Conservation (phyloP, 148 eudicot species). For the Cornus kousa region DNA sequence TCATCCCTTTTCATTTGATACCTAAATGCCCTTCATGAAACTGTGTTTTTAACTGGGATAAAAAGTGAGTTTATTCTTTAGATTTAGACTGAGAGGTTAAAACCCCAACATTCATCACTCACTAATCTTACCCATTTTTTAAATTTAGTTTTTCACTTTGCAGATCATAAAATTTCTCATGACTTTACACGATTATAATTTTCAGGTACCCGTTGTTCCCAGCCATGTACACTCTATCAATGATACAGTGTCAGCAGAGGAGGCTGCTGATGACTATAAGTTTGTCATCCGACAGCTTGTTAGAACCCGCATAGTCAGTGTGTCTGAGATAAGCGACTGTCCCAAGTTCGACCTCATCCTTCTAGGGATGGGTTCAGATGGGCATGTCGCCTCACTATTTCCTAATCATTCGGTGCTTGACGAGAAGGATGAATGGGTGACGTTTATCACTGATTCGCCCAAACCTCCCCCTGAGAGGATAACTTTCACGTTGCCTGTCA, state of each 20-base stretch:
- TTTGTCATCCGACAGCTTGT: constrained; percentile 80
- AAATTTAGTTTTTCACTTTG: not conserved
- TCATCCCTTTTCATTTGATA: not conserved
- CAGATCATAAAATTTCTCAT: not conserved
- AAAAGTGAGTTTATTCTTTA: not conserved
- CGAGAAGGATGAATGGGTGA: constrained; percentile 71
- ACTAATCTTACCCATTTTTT: not conserved
- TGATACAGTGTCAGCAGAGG: constrained; percentile 71
- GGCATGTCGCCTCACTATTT: constrained; percentile 86
- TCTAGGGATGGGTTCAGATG: constrained; percentile 88
- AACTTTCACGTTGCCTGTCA: constrained; percentile 85
- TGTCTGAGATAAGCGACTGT: constrained; percentile 69
- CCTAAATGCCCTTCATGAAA: not conserved
- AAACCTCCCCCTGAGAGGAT: constrained; percentile 85
- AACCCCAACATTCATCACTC: not conserved
- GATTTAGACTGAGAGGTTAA: not conserved
- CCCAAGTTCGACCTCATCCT: constrained; percentile 89
- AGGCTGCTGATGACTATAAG: constrained; percentile 81
- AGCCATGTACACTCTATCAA: constrained; percentile 84
- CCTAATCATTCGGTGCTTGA: constrained; percentile 61
- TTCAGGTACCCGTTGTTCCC: constrained; percentile 74
- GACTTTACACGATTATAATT: not conserved
- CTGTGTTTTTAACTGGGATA: not conserved
- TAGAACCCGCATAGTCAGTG: constrained; percentile 63
- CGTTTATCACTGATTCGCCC: constrained; percentile 83